Evolutionary conservation across 2,329 filamentous ascomycete genomes (phyloP), one percentile per base, ranked within the genome.

Genomic region (Remersonia thermophila): DNA sequence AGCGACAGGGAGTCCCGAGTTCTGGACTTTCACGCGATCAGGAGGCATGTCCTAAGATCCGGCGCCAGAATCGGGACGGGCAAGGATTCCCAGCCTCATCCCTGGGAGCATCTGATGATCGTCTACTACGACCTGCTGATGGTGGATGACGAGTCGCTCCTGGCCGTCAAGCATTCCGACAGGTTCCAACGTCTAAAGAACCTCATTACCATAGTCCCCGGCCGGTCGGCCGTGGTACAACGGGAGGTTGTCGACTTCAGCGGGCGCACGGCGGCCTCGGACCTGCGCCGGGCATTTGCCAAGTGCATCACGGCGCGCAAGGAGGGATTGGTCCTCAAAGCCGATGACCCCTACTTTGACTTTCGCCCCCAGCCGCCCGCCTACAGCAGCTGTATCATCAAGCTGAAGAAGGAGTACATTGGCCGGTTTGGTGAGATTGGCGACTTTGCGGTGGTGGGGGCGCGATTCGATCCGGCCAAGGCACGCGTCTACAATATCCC

Each of bases 321-420:
- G 51, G 87, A 95, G 60, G 87, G 87, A 0, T 65, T 91, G 12
- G 77, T 94, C 0, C 55, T 94, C 33, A 94, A 93, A 56, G 75
- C 80, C 1, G 77, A 85, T 40, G 74, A 81, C 16, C 76, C 85
- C 0, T 94, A 93, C 51, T 83, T 93, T 43, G 63, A 73, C 37
- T 72, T 68, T 44, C 51, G 43, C 20, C 49, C 50, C 30, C 48
- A 45, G 31, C 47, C 48, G 29, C 47, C 58, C 47, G 43, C 64
- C 20, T 62, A 61, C 40, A 51, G 56, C 3, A 62, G 62, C 11
- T 65, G 61, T 38, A 80, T 76, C 53, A 83, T 94, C 50, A 94
- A 94, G 57, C 57, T 94, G 29, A 94, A 94, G 56, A 85, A 85
- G 50, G 83, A 91, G 50, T 93, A 93, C 49, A 71, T 93, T 27